Conservation (phyloP, 176 grass and related monocot genomes). For the Oryza rufipogon region DNA sequence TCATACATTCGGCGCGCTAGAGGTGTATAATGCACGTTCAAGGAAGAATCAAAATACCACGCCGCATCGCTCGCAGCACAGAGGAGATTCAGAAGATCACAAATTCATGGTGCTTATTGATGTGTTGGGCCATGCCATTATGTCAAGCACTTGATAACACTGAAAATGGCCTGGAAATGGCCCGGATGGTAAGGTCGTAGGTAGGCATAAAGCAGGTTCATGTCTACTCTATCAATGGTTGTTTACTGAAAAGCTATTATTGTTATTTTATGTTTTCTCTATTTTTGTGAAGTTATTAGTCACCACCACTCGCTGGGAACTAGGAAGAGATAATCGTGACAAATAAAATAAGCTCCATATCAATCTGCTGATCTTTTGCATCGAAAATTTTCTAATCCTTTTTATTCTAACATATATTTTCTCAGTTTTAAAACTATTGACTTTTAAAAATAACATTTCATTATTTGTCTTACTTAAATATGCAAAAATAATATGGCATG, state of each 20-base stretch:
- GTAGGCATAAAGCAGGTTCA: background rate
- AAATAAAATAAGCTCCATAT: no score
- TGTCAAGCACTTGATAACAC: background rate
- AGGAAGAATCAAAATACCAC: background rate
- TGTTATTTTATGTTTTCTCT: background rate
- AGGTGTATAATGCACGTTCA: background rate
- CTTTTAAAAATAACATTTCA: no score
- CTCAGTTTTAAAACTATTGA: no score
- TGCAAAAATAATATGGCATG: no score
- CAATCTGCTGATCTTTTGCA: no score
- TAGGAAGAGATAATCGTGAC: no score
- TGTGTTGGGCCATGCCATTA: background rate
- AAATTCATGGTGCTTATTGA: background rate
- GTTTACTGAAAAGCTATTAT: background rate
- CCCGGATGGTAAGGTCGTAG: background rate
- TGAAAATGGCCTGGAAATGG: background rate
- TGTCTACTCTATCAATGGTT: background rate
- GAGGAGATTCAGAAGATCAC: constrained; percentile 16
- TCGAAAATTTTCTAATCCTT: no score
- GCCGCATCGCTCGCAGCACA: background rate
- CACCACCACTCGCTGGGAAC: no score
- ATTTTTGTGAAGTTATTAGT: background rate
- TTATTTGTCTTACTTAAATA: no score
- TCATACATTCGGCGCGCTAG: background rate
- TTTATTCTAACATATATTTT: no score